Percentiles rank a stretch among this genome's conserved stretches.
These are phyloP conservation scores for Excoecaria cochinchinensis DNA, from an alignment of 345 rosid species.

Conservation along the genomic window DNA sequence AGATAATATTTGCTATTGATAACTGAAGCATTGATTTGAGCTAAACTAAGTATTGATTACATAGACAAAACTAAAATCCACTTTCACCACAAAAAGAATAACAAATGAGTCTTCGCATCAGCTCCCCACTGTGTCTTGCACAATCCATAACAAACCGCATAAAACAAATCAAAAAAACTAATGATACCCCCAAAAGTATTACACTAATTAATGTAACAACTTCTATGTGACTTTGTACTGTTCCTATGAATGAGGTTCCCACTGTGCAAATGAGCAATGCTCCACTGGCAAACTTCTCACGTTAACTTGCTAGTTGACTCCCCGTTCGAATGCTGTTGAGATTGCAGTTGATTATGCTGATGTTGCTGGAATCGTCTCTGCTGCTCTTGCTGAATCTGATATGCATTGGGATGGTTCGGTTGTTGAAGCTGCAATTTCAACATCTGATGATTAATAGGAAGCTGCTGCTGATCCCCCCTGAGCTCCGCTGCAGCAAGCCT, in stretches of 20 bases:
- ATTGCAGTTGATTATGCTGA: slow-evolving; percentile 12
- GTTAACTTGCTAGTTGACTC: not conserved
- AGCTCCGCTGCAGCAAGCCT: slow-evolving; percentile 46
- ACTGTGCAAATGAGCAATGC: not conserved
- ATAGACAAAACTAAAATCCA: not conserved
- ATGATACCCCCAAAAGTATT: not conserved
- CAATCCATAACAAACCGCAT: not conserved
- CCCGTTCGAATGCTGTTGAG: slow-evolving; percentile 45
- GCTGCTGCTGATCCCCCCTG: slow-evolving; percentile 38
- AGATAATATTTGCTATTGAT: too few relatives aligned
- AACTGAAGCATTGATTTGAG: not conserved
- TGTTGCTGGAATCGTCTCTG: slow-evolving; percentile 9
- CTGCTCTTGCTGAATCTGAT: slow-evolving; percentile 42
- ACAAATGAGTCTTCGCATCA: not conserved
- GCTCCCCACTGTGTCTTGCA: not conserved
- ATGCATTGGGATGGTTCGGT: slow-evolving; percentile 34
- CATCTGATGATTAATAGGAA: slow-evolving; percentile 43
- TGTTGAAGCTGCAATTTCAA: slow-evolving; percentile 46
- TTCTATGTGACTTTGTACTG: not conserved
- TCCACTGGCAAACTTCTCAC: not conserved
- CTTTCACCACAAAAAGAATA: not conserved
- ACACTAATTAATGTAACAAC: not conserved
- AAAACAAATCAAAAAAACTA: not conserved
- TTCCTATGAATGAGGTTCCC: not conserved
- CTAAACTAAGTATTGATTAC: not conserved